Evolutionary conservation across 208 protist genomes (phyloP).

Genomic region (Crithidia acanthocephali): DNA sequence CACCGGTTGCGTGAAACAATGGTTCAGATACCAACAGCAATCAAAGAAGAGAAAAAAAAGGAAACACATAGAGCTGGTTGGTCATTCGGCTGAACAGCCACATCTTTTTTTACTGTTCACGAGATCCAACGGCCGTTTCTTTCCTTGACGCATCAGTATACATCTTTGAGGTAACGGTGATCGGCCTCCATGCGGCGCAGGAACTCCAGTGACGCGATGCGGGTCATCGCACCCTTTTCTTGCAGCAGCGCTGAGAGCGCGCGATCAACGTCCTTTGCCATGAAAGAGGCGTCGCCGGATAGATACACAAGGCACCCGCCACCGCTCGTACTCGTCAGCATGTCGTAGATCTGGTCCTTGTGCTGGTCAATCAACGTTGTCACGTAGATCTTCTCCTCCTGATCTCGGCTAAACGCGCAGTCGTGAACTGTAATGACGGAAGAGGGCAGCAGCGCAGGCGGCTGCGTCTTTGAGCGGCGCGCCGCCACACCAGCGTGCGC

Average conservation of each 20-base stretch:
- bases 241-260: constrained; percentile 72
- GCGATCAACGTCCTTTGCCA: constrained; percentile 93
- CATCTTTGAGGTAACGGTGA: constrained; percentile 92
- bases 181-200: constrained; percentile 77
- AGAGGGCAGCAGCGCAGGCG: constrained; percentile 18
- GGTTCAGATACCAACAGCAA: too few species aligned
- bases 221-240: constrained; percentile 61
- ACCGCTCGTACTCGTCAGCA: constrained; percentile 43
- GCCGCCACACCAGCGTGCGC: constrained; percentile 34
- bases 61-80: too few species aligned
- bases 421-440: constrained; percentile 65
- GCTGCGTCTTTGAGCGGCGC: constrained; percentile 10
- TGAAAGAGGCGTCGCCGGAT: constrained; percentile 90
- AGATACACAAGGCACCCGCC: constrained; percentile 82
- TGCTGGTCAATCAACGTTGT: constrained; percentile 86
- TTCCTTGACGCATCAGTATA: constrained; percentile 62
- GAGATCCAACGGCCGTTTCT: too few species aligned
- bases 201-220: constrained; percentile 64
- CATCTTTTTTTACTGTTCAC: too few species aligned
- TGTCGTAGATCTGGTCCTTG: constrained; percentile 53
- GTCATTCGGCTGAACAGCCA: too few species aligned
- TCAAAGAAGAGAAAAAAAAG: too few species aligned
- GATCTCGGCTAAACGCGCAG: constrained; percentile 90
- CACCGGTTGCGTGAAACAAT: too few species aligned
- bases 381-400: constrained; percentile 80